A percentile compares a stretch with the other conserved stretches of the same genome.
These are phyloP conservation scores for Aspergillus costaricaensis DNA, from an alignment of 2,329 filamentous ascomycete genomes.

Conservation along the genomic window DNA sequence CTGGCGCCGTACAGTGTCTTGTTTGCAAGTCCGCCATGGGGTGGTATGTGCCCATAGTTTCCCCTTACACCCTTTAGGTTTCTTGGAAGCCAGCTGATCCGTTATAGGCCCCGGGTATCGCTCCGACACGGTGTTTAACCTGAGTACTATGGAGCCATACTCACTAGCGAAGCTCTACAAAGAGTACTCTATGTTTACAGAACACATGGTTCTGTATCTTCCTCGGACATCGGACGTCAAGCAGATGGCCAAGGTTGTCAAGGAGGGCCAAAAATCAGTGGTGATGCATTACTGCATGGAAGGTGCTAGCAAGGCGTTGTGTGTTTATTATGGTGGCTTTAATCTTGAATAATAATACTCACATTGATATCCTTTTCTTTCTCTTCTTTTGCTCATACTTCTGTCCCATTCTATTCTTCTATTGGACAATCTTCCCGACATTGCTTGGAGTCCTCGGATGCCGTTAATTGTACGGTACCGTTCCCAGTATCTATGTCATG, in stretches of 20 bases:
- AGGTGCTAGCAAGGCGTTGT: slow-evolving; percentile 78
- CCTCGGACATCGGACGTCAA: slow-evolving; percentile 81
- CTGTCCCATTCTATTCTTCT: too few relatives aligned
- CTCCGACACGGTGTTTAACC: slow-evolving; percentile 72
- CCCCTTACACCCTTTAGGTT: background rate
- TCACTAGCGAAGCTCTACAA: slow-evolving; percentile 64
- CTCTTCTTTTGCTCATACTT: fast-evolving
- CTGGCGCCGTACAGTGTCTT: slow-evolving; percentile 58
- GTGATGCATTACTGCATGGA: slow-evolving; percentile 90
- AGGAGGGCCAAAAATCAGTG: slow-evolving; percentile 60
- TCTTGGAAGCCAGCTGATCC: background rate
- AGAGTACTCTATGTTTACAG: slow-evolving; percentile 57
- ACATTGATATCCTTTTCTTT: too few relatives aligned
- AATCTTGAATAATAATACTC: slow-evolving; percentile 31
- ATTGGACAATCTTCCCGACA: too few relatives aligned
- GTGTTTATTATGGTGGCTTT: slow-evolving; percentile 60
- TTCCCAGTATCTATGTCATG: too few relatives aligned
- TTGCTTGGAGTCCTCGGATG: too few relatives aligned
- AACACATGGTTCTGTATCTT: slow-evolving; percentile 72
- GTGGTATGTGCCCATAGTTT: slow-evolving; percentile 52
- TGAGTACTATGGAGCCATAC: slow-evolving; percentile 87
- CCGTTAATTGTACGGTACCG: too few relatives aligned
- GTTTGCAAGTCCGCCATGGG: slow-evolving; percentile 75
- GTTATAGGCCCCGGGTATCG: slow-evolving; percentile 63
- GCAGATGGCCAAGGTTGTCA: slow-evolving; percentile 66